Conservation (phyloP, 2,329 filamentous ascomycete genomes). For the Aspergillus sp. region DNA sequence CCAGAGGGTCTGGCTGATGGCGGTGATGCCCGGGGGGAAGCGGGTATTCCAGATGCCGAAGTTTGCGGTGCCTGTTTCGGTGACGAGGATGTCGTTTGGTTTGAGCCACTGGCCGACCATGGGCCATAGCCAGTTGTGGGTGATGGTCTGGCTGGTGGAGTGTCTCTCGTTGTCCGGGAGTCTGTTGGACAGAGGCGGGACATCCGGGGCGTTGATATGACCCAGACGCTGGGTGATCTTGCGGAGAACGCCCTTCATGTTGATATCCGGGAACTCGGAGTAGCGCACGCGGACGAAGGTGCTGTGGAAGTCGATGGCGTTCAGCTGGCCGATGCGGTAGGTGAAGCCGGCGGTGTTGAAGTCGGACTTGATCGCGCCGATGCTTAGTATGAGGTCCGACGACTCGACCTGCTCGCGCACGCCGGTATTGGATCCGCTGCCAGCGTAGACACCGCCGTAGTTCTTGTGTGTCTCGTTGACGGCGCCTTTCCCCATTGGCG, state of each 20-base stretch:
- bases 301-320: conserved; percentile 76
- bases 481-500: conserved; percentile 81
- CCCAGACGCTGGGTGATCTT: conserved; percentile 55
- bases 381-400: conserved; percentile 34
- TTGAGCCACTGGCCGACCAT: conserved; percentile 62
- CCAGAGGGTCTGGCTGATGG: conserved; percentile 70
- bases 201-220: conserved; percentile 47
- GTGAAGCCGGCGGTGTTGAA: conserved; percentile 62
- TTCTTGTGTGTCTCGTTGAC: conserved; percentile 66
- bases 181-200: conserved; percentile 49
- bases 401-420: conserved; percentile 32
- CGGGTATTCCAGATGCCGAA: conserved; percentile 81
- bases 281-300: conserved; percentile 64
- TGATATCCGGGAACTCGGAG: conserved; percentile 66
- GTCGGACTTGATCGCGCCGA: conserved; percentile 38
- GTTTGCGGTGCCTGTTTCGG: conserved; percentile 79
- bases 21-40: conserved; percentile 68
- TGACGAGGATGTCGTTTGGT: conserved; percentile 67
- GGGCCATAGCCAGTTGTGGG: conserved; percentile 60
- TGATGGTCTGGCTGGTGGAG: conserved; percentile 32
- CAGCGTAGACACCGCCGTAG: conserved; percentile 78
- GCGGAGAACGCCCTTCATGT: conserved; percentile 70
- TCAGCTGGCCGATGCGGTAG: conserved; percentile 67
- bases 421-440: conserved; percentile 57
- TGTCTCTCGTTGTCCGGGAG: conserved; percentile 27